phyloP scores from a whole-genome alignment of 2,329 filamentous ascomycete species.

The Periconia sp. region DNA sequence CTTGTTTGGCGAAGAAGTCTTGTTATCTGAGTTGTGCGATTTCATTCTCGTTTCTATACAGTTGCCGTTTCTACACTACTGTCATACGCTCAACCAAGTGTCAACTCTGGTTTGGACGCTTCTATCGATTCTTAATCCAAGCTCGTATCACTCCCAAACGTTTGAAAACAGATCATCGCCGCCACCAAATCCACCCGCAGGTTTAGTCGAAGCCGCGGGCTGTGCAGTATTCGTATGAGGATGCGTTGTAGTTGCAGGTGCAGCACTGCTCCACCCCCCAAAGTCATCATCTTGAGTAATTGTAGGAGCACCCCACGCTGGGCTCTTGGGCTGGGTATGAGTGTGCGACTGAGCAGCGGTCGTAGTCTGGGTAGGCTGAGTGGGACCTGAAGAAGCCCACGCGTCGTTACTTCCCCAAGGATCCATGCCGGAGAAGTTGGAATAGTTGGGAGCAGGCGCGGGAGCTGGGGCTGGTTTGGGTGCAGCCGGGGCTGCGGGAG shows the following conservation, averaged over 20 bases:
- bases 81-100: no score
- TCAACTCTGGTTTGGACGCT: no score
- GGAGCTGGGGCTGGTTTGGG: constrained; percentile 37
- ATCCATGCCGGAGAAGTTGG: constrained; percentile 64
- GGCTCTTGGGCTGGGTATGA: constrained; percentile 52
- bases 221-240: constrained; percentile 25
- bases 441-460: constrained; percentile 43
- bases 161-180: constrained; percentile 91
- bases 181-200: constrained; percentile 61
- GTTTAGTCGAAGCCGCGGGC: constrained; percentile 43
- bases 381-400: constrained; percentile 73
- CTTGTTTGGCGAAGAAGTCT: no score
- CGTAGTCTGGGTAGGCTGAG: constrained; percentile 49
- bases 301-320: constrained; percentile 62
- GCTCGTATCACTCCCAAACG: constrained; percentile 90
- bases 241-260: constrained; percentile 58
- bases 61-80: no score
- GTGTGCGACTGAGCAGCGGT: constrained; percentile 36
- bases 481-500: constrained; percentile 50
- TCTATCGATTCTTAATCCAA: no score
- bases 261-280: constrained; percentile 86
- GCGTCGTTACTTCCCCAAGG: constrained; percentile 85
- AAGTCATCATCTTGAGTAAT: constrained; percentile 93
- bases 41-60: no score
- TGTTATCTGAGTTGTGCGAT: no score